A percentile compares a stretch with the other conserved stretches of the same genome.
phyloP scores from a whole-genome alignment of 768 basidiomycete genomes.

The Tylopilus rubrobrunneus region DNA sequence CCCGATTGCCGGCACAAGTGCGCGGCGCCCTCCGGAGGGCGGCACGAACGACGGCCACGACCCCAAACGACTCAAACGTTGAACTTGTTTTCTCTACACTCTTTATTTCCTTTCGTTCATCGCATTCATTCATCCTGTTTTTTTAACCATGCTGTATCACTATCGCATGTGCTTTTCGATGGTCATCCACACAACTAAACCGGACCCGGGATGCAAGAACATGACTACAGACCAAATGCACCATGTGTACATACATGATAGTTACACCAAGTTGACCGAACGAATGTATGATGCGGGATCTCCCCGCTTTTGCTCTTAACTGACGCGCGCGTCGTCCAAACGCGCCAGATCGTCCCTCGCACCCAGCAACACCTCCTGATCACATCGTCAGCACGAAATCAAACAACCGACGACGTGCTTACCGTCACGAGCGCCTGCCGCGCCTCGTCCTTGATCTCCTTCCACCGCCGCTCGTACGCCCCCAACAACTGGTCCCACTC shows the following conservation, averaged over 20 bases:
- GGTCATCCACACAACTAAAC: not conserved
- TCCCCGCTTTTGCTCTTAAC: too few species aligned
- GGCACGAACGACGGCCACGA: conserved; percentile 7
- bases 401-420: conserved; percentile 12
- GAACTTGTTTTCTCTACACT: not conserved
- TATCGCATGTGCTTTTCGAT: not conserved
- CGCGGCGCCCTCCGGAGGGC: conserved; percentile 28
- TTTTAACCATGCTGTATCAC: not conserved
- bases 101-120: not conserved
- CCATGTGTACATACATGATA: not conserved
- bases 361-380: conserved; percentile 47
- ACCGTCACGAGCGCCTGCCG: conserved; percentile 60
- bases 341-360: conserved; percentile 53
- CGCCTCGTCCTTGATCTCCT: conserved; percentile 66
- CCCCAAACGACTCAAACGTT: conserved; percentile 43
- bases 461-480: conserved; percentile 63
- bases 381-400: not conserved
- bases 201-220: too few species aligned
- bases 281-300: not conserved
- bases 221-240: not conserved
- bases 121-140: not conserved
- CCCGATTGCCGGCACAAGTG: conserved; percentile 13
- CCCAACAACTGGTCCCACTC: conserved; percentile 54
- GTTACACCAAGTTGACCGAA: too few species aligned
- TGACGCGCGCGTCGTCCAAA: conserved; percentile 32